Percentiles rank a stretch among this genome's conserved stretches.
phyloP scores from a whole-genome alignment of 176 grass and related monocot species.

The Hordeum marinum region DNA sequence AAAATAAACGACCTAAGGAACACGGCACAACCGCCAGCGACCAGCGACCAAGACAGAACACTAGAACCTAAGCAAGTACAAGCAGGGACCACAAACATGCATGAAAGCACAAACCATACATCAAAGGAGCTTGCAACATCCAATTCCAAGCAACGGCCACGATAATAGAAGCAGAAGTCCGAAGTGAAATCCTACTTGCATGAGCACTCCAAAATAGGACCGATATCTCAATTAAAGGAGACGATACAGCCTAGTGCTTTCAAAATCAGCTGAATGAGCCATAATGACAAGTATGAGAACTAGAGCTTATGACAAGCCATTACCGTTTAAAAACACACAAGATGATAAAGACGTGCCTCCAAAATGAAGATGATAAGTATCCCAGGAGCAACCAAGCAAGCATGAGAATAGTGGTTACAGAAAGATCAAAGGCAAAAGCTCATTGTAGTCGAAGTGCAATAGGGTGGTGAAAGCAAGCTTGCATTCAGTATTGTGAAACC shows the following conservation, averaged over 20 bases:
- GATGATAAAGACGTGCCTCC: neutral
- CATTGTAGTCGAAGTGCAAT: neutral
- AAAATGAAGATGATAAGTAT: neutral
- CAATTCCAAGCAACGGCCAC: neutral
- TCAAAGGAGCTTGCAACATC: neutral
- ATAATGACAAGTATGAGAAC: neutral
- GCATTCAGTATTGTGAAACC: neutral
- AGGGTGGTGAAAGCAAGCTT: neutral
- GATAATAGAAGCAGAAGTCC: neutral
- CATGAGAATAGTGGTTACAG: neutral
- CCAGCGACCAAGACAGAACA: neutral
- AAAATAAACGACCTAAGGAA: neutral
- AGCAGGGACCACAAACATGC: neutral
- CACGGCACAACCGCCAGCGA: neutral
- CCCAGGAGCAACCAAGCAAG: neutral
- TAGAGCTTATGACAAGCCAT: neutral
- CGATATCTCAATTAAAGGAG: neutral
- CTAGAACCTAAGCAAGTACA: neutral
- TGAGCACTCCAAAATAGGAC: neutral
- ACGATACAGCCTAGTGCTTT: neutral
- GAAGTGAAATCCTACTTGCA: neutral
- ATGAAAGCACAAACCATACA: neutral
- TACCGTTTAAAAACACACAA: neutral
- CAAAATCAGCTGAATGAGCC: neutral
- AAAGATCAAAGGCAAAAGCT: neutral